These are phyloP conservation scores for Fusarium praegraminearum DNA, from an alignment of 2,329 filamentous ascomycete species.

Conservation along the genomic window DNA sequence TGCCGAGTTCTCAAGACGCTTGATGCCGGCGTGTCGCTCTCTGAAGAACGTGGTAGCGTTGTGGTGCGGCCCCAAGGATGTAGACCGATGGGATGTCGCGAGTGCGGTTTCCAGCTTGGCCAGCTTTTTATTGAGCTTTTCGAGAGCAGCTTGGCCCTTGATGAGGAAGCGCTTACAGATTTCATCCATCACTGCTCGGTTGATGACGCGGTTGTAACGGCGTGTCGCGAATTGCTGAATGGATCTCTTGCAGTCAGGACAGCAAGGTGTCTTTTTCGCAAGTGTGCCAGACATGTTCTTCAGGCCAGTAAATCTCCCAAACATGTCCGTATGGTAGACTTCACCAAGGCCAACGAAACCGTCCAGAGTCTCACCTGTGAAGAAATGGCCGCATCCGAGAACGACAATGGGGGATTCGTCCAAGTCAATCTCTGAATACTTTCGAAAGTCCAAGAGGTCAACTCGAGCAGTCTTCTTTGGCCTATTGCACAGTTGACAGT, in stretches of 20 bases:
- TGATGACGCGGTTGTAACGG: constrained; percentile 71
- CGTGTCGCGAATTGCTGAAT: constrained; percentile 63
- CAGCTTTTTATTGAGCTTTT: not conserved
- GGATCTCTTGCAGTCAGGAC: constrained; percentile 68
- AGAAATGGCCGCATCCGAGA: constrained; percentile 71
- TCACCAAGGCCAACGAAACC: constrained; percentile 65
- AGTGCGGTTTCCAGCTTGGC: not conserved
- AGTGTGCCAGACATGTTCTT: constrained; percentile 59
- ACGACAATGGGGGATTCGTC: constrained; percentile 70
- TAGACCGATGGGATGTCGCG: not conserved
- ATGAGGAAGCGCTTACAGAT: constrained; percentile 70
- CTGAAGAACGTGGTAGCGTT: not conserved
- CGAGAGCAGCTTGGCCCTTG: not conserved
- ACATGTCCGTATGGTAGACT: constrained; percentile 58
- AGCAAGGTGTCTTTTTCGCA: constrained; percentile 58
- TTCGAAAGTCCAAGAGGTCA: constrained; percentile 65
- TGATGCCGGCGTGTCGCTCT: not conserved
- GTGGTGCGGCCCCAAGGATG: not conserved
- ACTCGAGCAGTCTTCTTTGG: constrained; percentile 54
- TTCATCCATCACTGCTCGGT: constrained; percentile 70
- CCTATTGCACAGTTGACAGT: constrained; percentile 56
- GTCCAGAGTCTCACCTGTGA: constrained; percentile 71
- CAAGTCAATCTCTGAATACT: constrained; percentile 68
- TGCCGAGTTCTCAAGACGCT: not conserved
- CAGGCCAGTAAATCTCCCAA: constrained; percentile 48